Percentiles rank a stretch among this genome's conserved stretches.
Conservation (phyloP, 2,329 filamentous ascomycete species). For the Fusarium sp. region DNA sequence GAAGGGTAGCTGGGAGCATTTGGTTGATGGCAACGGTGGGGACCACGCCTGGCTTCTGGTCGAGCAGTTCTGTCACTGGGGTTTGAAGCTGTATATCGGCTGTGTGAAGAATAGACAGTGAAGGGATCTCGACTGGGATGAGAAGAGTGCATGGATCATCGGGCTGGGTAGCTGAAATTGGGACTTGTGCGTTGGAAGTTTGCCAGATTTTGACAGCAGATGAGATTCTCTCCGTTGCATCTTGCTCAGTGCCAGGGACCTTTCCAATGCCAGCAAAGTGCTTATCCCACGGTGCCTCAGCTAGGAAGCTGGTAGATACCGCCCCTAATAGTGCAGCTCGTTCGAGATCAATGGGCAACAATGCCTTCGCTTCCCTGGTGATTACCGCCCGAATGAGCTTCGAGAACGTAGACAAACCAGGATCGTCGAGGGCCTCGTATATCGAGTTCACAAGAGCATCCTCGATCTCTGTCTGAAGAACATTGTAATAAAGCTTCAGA, state of each 20-base stretch:
- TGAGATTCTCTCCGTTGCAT: slow-evolving; percentile 45
- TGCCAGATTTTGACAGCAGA: slow-evolving; percentile 52
- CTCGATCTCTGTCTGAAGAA: slow-evolving; percentile 79
- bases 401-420: slow-evolving; percentile 59
- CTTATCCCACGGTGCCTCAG: slow-evolving; percentile 59
- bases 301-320: slow-evolving; percentile 62
- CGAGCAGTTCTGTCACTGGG: slow-evolving; percentile 49
- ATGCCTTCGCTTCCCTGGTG: slow-evolving; percentile 55
- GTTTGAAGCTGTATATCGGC: slow-evolving; percentile 71
- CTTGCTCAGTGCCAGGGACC: slow-evolving; percentile 51
- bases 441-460: slow-evolving; percentile 60
- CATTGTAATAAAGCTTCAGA: slow-evolving; percentile 79
- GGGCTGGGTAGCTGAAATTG: slow-evolving; percentile 39
- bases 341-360: slow-evolving; percentile 66
- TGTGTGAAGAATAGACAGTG: slow-evolving; percentile 84
- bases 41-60: slow-evolving; percentile 49
- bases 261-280: slow-evolving; percentile 63
- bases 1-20: slow-evolving; percentile 71
- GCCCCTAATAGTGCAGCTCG: slow-evolving; percentile 65
- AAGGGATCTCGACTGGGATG: slow-evolving; percentile 91
- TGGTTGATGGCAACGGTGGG: slow-evolving; percentile 70
- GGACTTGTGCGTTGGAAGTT: slow-evolving; percentile 44
- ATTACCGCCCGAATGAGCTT: slow-evolving; percentile 60
- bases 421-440: slow-evolving; percentile 52
- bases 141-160: slow-evolving; percentile 72